These are phyloP conservation scores for Nakazawaea populi DNA, from an alignment of 805 yeast genomes.

Conservation along the genomic window DNA sequence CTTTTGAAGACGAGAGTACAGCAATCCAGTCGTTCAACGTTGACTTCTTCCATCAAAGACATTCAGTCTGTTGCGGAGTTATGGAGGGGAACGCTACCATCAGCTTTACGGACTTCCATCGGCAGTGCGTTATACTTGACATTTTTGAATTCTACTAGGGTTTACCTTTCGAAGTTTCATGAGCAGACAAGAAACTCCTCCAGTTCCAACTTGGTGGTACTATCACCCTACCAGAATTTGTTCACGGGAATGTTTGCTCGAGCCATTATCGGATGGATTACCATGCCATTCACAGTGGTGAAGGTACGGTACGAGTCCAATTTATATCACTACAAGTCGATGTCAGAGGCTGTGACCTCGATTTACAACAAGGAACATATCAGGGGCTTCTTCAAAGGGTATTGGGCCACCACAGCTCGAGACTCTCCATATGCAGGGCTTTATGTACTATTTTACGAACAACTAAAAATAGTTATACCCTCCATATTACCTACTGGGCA, in stretches of 20 bases:
- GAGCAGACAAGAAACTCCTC: conserved; percentile 8
- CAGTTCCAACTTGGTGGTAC: conserved; percentile 58
- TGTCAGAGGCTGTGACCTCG: conserved; percentile 52
- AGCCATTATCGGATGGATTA: conserved; percentile 73
- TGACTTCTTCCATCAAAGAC: conserved; percentile 29
- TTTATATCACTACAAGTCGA: conserved; percentile 59
- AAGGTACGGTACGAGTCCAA: conserved; percentile 89
- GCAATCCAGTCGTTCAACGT: conserved; percentile 36
- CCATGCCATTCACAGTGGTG: conserved; percentile 92
- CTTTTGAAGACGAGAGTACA: conserved; percentile 83
- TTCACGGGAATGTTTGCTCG: conserved; percentile 74
- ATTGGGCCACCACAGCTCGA: conserved; percentile 77
- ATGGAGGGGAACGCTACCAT: conserved; percentile 94
- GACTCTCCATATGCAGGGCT: conserved; percentile 98
- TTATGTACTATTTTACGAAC: conserved; percentile 81
- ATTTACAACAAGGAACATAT: conserved; percentile 50
- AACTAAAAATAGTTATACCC: conserved; percentile 56
- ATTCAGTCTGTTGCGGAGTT: conserved; percentile 42
- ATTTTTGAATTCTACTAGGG: conserved; percentile 57
- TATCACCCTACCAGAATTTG: conserved; percentile 65
- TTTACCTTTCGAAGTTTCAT: conserved; percentile 33
- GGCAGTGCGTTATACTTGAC: conserved; percentile 88
- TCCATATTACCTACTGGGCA: conserved; percentile 12
- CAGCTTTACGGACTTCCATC: conserved; percentile 81
- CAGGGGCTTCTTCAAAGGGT: conserved; percentile 79